Conservation (phyloP, 2,329 filamentous ascomycete genomes). For the Ceratocystis alfenasii region DNA sequence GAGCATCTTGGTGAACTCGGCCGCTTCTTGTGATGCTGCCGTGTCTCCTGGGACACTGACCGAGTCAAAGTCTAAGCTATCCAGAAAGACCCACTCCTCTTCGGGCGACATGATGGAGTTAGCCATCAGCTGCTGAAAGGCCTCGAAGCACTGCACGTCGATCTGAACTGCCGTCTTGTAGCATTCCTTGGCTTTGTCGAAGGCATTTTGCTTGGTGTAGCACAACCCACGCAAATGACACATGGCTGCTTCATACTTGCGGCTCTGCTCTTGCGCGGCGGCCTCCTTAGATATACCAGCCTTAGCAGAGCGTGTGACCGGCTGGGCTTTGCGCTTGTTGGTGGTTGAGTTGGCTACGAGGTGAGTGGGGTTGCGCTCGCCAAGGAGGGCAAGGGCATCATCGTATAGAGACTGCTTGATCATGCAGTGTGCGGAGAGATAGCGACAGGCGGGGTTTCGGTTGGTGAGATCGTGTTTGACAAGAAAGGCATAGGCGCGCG, state of each 20-base stretch:
- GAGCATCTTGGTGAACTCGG: constrained; percentile 87
- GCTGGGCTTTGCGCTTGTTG: constrained; percentile 52
- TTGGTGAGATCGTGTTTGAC: constrained; percentile 69
- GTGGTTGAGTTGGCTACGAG: constrained; percentile 51
- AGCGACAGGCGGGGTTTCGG: constrained; percentile 76
- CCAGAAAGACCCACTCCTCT: constrained; percentile 81
- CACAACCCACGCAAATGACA: constrained; percentile 89
- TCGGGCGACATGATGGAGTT: constrained; percentile 83
- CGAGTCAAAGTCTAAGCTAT: constrained; percentile 80
- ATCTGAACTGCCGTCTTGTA: constrained; percentile 96
- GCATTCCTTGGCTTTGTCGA: constrained; percentile 93
- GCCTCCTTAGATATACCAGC: constrained; percentile 12
- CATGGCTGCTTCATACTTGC: constrained; percentile 92
- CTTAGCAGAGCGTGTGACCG: constrained; percentile 36
- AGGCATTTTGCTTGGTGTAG: constrained; percentile 93
- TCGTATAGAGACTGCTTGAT: constrained; percentile 86
- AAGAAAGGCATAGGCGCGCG: constrained; percentile 76
- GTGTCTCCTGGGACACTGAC: constrained; percentile 55
- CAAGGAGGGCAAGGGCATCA: constrained; percentile 73
- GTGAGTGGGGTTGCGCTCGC: constrained; percentile 87
- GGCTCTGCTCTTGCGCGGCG: constrained; percentile 26
- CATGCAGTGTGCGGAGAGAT: constrained; percentile 85
- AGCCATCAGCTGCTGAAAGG: constrained; percentile 94
- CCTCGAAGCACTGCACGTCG: constrained; percentile 96
- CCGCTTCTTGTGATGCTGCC: constrained; percentile 67